A percentile compares a stretch with the other conserved stretches of the same genome.
Conservation (phyloP, 176 grass and related monocot species). For the Oryza rufipogon region DNA sequence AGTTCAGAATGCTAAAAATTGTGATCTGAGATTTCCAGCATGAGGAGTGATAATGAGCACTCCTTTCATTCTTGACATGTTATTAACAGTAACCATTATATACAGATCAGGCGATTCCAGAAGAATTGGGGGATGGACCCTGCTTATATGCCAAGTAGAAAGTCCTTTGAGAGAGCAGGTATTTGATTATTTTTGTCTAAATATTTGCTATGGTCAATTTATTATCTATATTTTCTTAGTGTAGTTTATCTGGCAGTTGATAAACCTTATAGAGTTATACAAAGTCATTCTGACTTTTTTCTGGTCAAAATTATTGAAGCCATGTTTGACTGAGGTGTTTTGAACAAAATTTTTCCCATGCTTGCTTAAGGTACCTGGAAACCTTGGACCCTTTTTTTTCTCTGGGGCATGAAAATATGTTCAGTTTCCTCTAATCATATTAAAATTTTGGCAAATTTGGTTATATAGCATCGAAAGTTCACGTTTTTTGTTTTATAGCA, state of each 20-base stretch:
- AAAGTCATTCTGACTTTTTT: neutral
- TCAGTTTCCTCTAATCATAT: neutral
- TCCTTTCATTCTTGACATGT: constrained; percentile 7
- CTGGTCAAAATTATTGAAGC: neutral
- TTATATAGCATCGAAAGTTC: too few relatives aligned
- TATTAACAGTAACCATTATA: constrained; percentile 12
- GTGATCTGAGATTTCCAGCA: neutral
- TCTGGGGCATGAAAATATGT: neutral
- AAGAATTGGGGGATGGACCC: constrained; percentile 93
- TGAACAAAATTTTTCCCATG: neutral
- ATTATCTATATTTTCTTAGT: neutral
- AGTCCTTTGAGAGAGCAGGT: constrained; percentile 96
- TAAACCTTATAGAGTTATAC: neutral
- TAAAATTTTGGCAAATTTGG: neutral
- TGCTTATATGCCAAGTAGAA: constrained; percentile 90
- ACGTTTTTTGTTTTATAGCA: too few relatives aligned
- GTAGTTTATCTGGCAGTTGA: neutral
- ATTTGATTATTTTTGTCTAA: constrained; percentile 11
- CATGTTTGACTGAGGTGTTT: neutral
- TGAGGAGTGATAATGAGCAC: neutral
- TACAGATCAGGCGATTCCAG: constrained; percentile 83
- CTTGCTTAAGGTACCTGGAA: neutral
- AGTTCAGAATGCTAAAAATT: neutral
- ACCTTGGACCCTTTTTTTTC: neutral
- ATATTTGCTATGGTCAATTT: neutral